Base-by-base conservation (phyloP, 768 basidiomycete species). In the Panaeolus cyanescens region DNA sequence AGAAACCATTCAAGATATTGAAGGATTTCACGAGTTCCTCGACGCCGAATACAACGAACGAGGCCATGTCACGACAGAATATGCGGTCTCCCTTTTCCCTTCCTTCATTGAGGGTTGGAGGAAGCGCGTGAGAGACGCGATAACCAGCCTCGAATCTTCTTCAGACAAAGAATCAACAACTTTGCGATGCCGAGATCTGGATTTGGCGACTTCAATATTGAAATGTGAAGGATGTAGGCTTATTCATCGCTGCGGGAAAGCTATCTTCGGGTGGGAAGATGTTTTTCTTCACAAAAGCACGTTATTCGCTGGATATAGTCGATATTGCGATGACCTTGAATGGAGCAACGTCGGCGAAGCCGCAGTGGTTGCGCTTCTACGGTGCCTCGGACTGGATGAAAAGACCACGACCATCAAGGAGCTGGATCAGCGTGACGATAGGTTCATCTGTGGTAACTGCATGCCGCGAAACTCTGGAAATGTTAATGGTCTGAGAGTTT, bases 391-490 rank as follows among this genome's bases (percentile, higher is more conserved):
- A 12, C 56, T 70, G 33, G 67, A 70, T 45, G 65, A 65, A 4
- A 45, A 59, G 20, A 67, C 62, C 1, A 56, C 69, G 2, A 70
- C 69, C 1, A 31, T 62, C 1, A 33, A 65, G 34, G 63, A 65
- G 17, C 64, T 68, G 65, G 55, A 65, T 56, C 12, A 33, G 20
- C 60, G 65, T 12, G 60, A 66, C 32, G 69, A 64, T 36, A 60
- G 69, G 36, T 70, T 70, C 45, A 8, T 70, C 12, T 70, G 69
- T 37, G 67, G 64, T 3, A 64, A 64, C 33, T 68, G 69, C 31
- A 54, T 62, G 58, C 54, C 64, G 22, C 56, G 58, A 20, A 56
- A 62, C 32, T 62, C 61, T 3, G 19, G 58, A 10, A 67, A 67
- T 5, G 56, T 64, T n/a, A 62, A 32, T 19, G 65, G 64, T 12